These are phyloP conservation scores for Groenewaldozyma tartarivorans DNA, from an alignment of 805 yeast genomes.

Conservation along the genomic window DNA sequence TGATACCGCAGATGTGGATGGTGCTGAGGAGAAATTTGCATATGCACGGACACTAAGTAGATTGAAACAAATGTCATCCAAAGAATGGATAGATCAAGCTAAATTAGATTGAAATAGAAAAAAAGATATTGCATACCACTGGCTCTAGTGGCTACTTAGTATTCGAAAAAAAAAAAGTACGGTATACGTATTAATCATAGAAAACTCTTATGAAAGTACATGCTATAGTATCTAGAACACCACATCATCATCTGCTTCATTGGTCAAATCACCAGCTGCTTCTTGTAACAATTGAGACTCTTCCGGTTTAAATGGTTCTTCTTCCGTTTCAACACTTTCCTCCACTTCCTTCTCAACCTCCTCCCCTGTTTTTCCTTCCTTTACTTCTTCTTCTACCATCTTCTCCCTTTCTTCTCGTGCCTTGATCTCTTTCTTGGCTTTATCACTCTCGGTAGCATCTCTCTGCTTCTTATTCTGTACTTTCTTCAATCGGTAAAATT, in stretches of 20 bases:
- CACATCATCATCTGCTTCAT: constrained; percentile 35
- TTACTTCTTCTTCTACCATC: neutral
- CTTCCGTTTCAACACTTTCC: too few relatives aligned
- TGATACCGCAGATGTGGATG: constrained; percentile 56
- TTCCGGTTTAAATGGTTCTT: too few relatives aligned
- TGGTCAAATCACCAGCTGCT: constrained; percentile 2
- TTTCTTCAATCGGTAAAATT: constrained; percentile 90
- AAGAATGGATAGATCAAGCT: constrained; percentile 51
- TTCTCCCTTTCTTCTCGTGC: neutral
- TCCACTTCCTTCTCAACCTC: too few relatives aligned
- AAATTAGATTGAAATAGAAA: neutral
- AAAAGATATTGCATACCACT: too few relatives aligned
- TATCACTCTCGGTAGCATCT: constrained; percentile 57
- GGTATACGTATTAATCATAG: too few relatives aligned
- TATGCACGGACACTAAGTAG: constrained; percentile 92
- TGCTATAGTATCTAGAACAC: constrained; percentile 29
- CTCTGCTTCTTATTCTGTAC: constrained; percentile 91
- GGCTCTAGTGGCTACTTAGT: neutral
- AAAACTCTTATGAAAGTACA: too few relatives aligned
- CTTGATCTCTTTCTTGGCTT: constrained; percentile 20
- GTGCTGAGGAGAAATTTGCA: constrained; percentile 94
- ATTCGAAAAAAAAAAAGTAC: neutral
- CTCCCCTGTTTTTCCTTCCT: too few relatives aligned
- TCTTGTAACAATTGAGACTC: too few relatives aligned
- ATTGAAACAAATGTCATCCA: constrained; percentile 86